phyloP scores from a whole-genome alignment of 495 filamentous ascomycete species.

The Hypoxylon intermedium region DNA sequence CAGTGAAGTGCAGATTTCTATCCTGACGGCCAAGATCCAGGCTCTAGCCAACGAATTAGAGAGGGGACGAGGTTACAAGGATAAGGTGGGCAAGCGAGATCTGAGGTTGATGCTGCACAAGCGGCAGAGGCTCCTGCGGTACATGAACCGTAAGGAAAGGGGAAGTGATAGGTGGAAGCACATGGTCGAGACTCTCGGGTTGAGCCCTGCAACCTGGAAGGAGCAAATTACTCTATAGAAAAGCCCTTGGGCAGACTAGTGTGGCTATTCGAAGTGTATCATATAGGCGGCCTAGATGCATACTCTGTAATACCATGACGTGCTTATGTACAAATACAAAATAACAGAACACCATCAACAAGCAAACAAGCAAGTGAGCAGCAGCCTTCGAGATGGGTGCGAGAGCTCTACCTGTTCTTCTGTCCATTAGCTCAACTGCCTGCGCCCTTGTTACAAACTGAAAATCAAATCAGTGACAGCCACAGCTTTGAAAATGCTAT shows the following conservation, averaged over 20 bases:
- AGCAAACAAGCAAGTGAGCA: neutral
- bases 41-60: constrained; percentile 71
- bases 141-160: constrained; percentile 86
- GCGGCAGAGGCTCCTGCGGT: constrained; percentile 84
- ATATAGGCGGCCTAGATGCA: constrained; percentile 36
- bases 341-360: constrained; percentile 13
- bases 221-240: constrained; percentile 78
- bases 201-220: constrained; percentile 86
- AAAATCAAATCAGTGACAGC: constrained; percentile 26
- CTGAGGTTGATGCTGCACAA: constrained; percentile 83
- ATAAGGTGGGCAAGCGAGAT: constrained; percentile 95
- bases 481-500: constrained; percentile 25
- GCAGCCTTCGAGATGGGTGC: constrained; percentile 26
- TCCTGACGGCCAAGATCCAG: constrained; percentile 92
- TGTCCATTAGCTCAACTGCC: constrained; percentile 30
- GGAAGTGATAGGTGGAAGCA: constrained; percentile 88
- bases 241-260: constrained; percentile 4
- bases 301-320: constrained; percentile 35
- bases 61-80: constrained; percentile 62
- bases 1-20: constrained; percentile 95
- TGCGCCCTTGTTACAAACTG: constrained; percentile 28
- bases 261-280: constrained; percentile 28
- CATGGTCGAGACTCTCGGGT: constrained; percentile 78
- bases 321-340: constrained; percentile 37
- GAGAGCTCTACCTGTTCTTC: constrained; percentile 25